Base-by-base conservation (phyloP, 331 rosid genomes). In the Malus hybrid region DNA sequence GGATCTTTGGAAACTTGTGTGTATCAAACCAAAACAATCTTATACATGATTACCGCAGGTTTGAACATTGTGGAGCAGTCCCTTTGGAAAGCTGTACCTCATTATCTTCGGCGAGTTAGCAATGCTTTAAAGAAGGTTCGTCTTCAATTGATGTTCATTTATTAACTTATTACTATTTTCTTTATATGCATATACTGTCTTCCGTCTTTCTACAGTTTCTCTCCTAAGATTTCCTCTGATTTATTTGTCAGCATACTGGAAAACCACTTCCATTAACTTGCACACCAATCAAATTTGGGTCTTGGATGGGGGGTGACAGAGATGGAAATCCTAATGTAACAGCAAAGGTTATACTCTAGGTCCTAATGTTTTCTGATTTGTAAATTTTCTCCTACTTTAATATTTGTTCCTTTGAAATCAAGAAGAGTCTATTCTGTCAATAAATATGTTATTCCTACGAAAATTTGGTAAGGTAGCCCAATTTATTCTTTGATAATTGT, bases 301-400 rank as follows among this genome's bases (percentile, higher is more conserved):
- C 98, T 76, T 91, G 98, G 98, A 93, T 93, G 96, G 97, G 97
- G 70, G 98, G 98, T 76, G 98, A 91, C 77, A 87, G 98, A 85
- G 98, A 93, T 87, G 98, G 98, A 79, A 93, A 93, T 80, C 98
- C 98, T 29, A 91, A 91, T 64, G 98, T 93, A 55, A 93, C 98
- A n/a, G 88, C 98, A 18, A 89, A 91, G 93, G 98, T 93, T 76
- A 20, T 79, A 22, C 32, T 77, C 75, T 60, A 20, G 33, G 22
- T 33, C 20, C 10, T 54, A 22, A 27, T 15, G 36, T 27, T 69
- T 54, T 13, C 16, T 42, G 10, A 42, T 44, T 22, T 11, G 59
- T 60, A 57, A 72, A 57, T 20, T 42, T 73, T 73, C 36, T 73
- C 33, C 27, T 16, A 16, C 44, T 60, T 18, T 22, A 33, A n/a